Base-by-base conservation (phyloP, 1,284 basidiomycete species). In the Irpex rosettiformis region DNA sequence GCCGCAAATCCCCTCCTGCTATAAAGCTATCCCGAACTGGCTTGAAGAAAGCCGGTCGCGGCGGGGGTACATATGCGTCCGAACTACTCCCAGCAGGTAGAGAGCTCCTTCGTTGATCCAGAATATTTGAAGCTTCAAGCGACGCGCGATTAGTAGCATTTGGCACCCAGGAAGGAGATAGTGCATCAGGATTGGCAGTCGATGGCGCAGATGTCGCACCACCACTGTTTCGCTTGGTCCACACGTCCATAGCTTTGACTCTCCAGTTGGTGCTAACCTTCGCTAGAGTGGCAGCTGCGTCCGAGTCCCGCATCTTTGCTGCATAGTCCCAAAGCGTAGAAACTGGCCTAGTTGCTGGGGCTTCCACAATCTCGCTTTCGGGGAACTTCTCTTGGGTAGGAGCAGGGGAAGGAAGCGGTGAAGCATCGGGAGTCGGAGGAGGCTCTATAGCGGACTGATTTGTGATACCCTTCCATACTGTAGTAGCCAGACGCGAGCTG, bases 201-300 rank as follows among this genome's bases (percentile, higher is more conserved):
- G 59, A 1, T 54, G 27, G 28, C 4, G 62, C 51, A 1, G 58
- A 51, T 53, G 24, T 53, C 43, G 27, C 27, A 8, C 63, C 18
- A 21, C 58, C 59, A 52, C 58, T 65, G 21, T 59, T 48, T 24
- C 70, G 63, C 48, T 67, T 73, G 40, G 61, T 68, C 74, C 73
- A 75, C 4, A 69, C 74, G 54, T 73, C 69, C 54, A 73, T 48
- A 18, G 85, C 84, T 64, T 78, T 85, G 22, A 88, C 88, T 29
- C 81, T 79, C 84, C 85, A 88, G 64, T 91, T 91, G 21, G 81
- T 86, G 68, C 88, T 85, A 54, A 80, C 84, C 72, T 89, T 91
- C 2, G 89, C 77, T 11, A 91, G 69, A 1, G 79, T 78, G 4
- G 89, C 89, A 33, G 84, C 78, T 3, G 88, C 75, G 66, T 91